Evolutionary conservation across 306 rosid species (phyloP), one percentile per base, ranked within the genome.

Genomic region (Dalbergia oliveri): DNA sequence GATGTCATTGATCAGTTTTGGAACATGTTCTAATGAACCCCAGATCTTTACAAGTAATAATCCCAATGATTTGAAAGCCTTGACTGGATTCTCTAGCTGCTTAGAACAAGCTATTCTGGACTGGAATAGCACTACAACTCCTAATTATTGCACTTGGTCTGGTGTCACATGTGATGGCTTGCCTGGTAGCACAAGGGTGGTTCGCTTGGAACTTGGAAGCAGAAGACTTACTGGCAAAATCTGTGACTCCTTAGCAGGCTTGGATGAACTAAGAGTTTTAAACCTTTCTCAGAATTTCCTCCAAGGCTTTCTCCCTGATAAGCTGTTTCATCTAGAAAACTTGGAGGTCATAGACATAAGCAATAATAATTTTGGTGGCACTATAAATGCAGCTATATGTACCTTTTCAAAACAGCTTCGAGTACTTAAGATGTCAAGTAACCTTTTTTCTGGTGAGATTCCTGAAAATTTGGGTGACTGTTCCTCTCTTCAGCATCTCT

Each of bases 221-320:
- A 75, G 18, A 49, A 31, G 6, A 76, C 78, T 82, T 39, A 1
- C 5, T 11, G 85, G 81, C 13, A 76, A 70, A 61, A 61, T 76
- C 18, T 69, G 85, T 61, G 78, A 60, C 51, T 47, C 81, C 33
- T 31, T 82, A 21, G 62, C 81, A 60, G 61, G 67, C 69, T 41
- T 82, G 72, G 85, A 76, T 82, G 78, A 75, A 26, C 35, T 82
- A 18, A 82, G 67, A 69, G 69, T 76, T 31, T 50, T 82, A 7
- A 82, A 75, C 26, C 72, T 82, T 54, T 82, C 85, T 73, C 33
- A 68, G 23, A 75, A 82, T 82, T 68, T 82, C 60, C 7, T 82
- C 1, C 59, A n/a, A 19, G 77, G 77, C 33, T 68, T 53, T 39
- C 49, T 75, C 69, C 85, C 85, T 35, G 58, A 75, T 19, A 65